phyloP scores from a whole-genome alignment of 2,329 filamentous ascomycete genomes.

The Phyllosticta ampelicida region DNA sequence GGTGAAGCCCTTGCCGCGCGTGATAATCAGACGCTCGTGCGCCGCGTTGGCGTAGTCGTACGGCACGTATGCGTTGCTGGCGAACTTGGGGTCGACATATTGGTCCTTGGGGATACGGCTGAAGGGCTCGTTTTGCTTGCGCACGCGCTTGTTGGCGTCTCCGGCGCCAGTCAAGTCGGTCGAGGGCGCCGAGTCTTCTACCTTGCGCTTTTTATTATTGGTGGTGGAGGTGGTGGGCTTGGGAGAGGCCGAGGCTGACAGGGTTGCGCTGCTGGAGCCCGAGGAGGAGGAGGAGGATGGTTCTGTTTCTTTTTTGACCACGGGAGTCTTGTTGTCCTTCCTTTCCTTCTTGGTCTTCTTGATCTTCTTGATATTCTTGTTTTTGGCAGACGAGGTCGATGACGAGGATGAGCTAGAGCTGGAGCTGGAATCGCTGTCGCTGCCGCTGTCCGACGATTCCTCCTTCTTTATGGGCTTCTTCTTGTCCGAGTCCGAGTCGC shows the following conservation, averaged over 20 bases:
- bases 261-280: conserved; percentile 31
- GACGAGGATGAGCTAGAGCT: conserved; percentile 13
- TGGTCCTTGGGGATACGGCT: conserved; percentile 64
- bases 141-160: conserved; percentile 25
- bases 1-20: conserved; percentile 92
- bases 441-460: too few species aligned
- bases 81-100: conserved; percentile 55
- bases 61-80: conserved; percentile 69
- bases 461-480: too few species aligned
- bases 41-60: conserved; percentile 87
- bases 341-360: conserved; percentile 2
- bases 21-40: conserved; percentile 78
- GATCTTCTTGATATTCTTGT: background rate
- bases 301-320: background rate
- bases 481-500: too few species aligned
- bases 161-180: conserved; percentile 14
- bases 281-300: conserved; percentile 16
- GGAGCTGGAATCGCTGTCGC: conserved; percentile 2
- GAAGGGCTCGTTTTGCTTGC: conserved; percentile 55
- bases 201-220: conserved; percentile 36
- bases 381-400: background rate
- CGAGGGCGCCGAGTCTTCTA: conserved; percentile 20
- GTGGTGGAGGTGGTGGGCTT: conserved; percentile 23
- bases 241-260: conserved; percentile 18
- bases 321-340: too few species aligned